Evolutionary conservation across 441 rosid species (phyloP).

Genomic region (Aquilaria agallochum): DNA sequence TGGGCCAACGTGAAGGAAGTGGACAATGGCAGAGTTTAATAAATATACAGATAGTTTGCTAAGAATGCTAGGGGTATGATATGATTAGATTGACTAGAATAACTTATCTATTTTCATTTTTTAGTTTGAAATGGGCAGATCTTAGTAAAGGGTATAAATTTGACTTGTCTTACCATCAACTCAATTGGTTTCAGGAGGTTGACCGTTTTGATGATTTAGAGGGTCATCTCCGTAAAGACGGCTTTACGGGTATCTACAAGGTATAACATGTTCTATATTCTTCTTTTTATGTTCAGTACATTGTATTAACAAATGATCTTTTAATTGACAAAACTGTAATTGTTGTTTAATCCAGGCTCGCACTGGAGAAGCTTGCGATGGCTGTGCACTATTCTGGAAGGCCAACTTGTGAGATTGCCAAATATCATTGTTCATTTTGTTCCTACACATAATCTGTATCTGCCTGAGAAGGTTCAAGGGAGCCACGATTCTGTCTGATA

Average conservation of each 20-base stretch:
- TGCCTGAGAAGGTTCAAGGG: no score
- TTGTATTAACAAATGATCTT: not conserved
- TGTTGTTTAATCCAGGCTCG: conserved; percentile 53
- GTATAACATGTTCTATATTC: conserved; percentile 27
- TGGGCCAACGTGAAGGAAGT: no score
- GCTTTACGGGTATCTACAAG: conserved; percentile 82
- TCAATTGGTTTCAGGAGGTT: conserved; percentile 65
- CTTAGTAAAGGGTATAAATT: not conserved
- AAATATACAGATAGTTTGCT: no score
- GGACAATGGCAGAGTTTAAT: no score
- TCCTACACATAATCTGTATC: no score
- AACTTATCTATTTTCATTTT: conserved; percentile 1
- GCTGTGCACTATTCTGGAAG: conserved; percentile 93
- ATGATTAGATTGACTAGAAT: no score
- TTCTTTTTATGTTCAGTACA: not conserved
- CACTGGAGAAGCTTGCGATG: conserved; percentile 85
- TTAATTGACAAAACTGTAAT: conserved; percentile 14
- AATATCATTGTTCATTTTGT: not conserved
- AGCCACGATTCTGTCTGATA: no score
- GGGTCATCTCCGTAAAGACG: conserved; percentile 47
- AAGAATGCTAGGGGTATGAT: no score
- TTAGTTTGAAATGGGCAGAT: not conserved
- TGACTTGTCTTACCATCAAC: conserved; percentile 1
- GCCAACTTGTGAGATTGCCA: conserved; percentile 48
- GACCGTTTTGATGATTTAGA: conserved; percentile 76